Evolutionary conservation across 768 basidiomycete genomes (phyloP).

Genomic region (Dictyophora rubrovolvata): DNA sequence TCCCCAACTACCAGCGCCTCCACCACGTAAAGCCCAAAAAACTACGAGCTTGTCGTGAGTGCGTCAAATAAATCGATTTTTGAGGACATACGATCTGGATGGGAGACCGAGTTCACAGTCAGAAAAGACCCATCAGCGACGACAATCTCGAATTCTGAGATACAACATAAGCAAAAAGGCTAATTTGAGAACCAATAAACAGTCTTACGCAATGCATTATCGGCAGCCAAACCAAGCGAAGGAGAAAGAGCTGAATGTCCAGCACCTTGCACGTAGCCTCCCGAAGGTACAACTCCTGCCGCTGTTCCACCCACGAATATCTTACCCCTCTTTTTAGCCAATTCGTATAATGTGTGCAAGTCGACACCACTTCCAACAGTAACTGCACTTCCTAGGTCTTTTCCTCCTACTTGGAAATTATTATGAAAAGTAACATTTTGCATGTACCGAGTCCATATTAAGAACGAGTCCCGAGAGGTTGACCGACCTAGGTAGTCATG

Average conservation of each 20-base stretch:
- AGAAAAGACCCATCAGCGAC: slow-evolving; percentile 21
- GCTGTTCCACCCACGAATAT: slow-evolving; percentile 20
- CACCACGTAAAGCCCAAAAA: slow-evolving; percentile 16
- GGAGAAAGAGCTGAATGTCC: slow-evolving; percentile 22
- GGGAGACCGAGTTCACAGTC: slow-evolving; percentile 17
- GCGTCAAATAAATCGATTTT: neutral
- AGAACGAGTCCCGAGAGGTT: slow-evolving; percentile 28
- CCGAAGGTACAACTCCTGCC: slow-evolving; percentile 21
- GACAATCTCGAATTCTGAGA: slow-evolving; percentile 21
- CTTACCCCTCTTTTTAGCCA: slow-evolving; percentile 16
- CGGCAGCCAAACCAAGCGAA: slow-evolving; percentile 19
- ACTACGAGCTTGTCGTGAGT: slow-evolving; percentile 10
- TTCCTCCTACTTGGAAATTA: slow-evolving; percentile 11
- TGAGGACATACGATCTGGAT: slow-evolving; percentile 17
- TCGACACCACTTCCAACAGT: slow-evolving; percentile 23
- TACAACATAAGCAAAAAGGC: neutral
- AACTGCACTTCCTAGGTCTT: slow-evolving; percentile 19
- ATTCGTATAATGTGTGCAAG: slow-evolving; percentile 15
- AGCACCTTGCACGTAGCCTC: slow-evolving; percentile 25
- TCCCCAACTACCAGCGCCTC: slow-evolving; percentile 27
- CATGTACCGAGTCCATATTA: slow-evolving; percentile 32
- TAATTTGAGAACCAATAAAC: neutral
- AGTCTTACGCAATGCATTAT: slow-evolving; percentile 18
- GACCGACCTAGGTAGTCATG: slow-evolving; percentile 38
- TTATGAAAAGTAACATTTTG: slow-evolving; percentile 24